phyloP scores from a whole-genome alignment of 176 grass and related monocot species.

The Aegilops sharonensis region DNA sequence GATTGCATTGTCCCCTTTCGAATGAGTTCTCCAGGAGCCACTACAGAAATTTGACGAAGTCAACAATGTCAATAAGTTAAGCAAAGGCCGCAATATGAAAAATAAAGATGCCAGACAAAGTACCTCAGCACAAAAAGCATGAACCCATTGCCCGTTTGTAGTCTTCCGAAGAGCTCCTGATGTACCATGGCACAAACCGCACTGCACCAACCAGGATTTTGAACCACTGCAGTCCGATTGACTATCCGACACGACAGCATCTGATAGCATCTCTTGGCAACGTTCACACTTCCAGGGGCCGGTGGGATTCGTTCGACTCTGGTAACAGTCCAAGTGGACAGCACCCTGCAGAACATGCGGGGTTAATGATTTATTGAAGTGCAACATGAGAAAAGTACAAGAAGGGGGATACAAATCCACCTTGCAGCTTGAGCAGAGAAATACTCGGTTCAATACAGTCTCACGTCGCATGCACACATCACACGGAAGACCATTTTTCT shows the following conservation, averaged over 20 bases:
- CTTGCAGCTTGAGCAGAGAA: conserved; percentile 91
- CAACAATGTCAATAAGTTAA: background rate
- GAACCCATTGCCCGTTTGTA: conserved; percentile 76
- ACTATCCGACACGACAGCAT: conserved; percentile 30
- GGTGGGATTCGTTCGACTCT: conserved; percentile 50
- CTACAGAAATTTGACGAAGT: conserved; percentile 35
- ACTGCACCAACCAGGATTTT: conserved; percentile 43
- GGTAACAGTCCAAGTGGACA: conserved; percentile 94
- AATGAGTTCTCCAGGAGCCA: conserved; percentile 86
- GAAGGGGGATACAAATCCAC: conserved; percentile 30
- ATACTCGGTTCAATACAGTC: conserved; percentile 82
- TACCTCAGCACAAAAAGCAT: conserved; percentile 99
- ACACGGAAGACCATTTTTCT: conserved; percentile 75
- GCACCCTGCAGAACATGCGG: conserved; percentile 51
- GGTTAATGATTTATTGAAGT: conserved; percentile 27
- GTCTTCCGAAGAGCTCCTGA: conserved; percentile 87
- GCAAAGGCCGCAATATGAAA: background rate
- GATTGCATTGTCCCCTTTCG: conserved; percentile 74
- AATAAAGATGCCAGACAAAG: conserved; percentile 13
- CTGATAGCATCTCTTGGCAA: conserved; percentile 56
- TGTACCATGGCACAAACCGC: conserved; percentile 76
- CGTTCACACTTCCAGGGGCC: conserved; percentile 89
- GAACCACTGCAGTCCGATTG: conserved; percentile 38
- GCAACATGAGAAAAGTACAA: background rate
- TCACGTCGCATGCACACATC: conserved; percentile 84